A percentile compares a stretch with the other conserved stretches of the same genome.
Evolutionary conservation across 345 rosid species (phyloP).

Genomic region (Rubroshorea leprosula): DNA sequence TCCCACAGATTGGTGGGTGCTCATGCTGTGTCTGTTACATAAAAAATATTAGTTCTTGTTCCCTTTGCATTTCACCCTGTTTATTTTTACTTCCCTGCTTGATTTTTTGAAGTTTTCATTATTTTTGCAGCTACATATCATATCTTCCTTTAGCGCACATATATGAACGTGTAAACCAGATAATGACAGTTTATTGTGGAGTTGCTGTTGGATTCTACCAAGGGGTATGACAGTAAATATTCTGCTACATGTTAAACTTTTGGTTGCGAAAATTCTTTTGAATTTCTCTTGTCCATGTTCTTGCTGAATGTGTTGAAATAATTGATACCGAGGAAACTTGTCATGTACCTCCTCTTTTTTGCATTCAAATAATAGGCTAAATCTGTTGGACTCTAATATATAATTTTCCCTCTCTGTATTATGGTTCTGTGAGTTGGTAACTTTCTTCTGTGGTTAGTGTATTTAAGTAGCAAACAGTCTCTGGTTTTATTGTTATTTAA

Average conservation of each 20-base stretch:
- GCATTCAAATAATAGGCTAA: neutral
- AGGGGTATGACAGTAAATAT: conserved; percentile 59
- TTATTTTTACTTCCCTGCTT: conserved; percentile 10
- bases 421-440: neutral
- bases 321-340: neutral
- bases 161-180: conserved; percentile 77
- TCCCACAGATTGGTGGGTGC: conserved; percentile 85
- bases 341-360: neutral
- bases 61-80: conserved; percentile 10
- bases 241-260: conserved; percentile 2
- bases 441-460: neutral
- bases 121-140: conserved; percentile 62
- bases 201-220: conserved; percentile 96
- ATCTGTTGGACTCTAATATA: neutral
- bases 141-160: conserved; percentile 98
- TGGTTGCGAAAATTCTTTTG: neutral
- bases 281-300: conserved; percentile 2
- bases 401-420: neutral
- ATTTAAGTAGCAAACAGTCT: conserved; percentile 10
- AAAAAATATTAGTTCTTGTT: neutral
- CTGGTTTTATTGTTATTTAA: conserved; percentile 1
- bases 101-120: conserved; percentile 14
- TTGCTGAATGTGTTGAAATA: neutral
- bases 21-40: conserved; percentile 7
- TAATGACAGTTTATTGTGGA: conserved; percentile 55